These are phyloP conservation scores for Vickermania ingenoplastis DNA, from an alignment of 208 protist genomes.

Conservation along the genomic window DNA sequence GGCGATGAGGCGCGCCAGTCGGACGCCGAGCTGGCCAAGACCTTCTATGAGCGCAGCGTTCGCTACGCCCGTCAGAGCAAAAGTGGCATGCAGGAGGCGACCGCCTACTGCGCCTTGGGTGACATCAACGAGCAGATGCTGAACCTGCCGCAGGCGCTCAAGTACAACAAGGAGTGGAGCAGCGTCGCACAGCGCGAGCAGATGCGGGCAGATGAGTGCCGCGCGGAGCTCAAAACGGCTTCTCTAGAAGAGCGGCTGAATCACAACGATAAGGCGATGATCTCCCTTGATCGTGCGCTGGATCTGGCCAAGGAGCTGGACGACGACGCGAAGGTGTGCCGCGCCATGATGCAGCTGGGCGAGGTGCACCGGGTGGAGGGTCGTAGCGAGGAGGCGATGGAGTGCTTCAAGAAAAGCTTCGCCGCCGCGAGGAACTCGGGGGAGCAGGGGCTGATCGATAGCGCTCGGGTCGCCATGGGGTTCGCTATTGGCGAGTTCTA, in stretches of 20 bases:
- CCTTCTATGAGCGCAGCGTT: slow-evolving; percentile 42
- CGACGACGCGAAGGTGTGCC: slow-evolving; percentile 52
- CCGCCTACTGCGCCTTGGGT: slow-evolving; percentile 59
- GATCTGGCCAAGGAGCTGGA: slow-evolving; percentile 52
- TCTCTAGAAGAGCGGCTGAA: slow-evolving; percentile 74
- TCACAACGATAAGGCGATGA: slow-evolving; percentile 45
- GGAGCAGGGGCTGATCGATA: slow-evolving; percentile 60
- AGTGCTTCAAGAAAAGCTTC: slow-evolving; percentile 73
- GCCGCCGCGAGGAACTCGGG: slow-evolving; percentile 40
- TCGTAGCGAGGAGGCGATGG: slow-evolving; percentile 45
- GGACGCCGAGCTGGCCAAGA: slow-evolving; percentile 24
- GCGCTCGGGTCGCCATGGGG: slow-evolving; percentile 68
- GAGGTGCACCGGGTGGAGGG: slow-evolving; percentile 46
- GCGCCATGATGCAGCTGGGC: slow-evolving; percentile 75
- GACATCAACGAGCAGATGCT: slow-evolving; percentile 59
- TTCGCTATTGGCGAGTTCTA: slow-evolving; percentile 75
- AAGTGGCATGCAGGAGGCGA: slow-evolving; percentile 32
- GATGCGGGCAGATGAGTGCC: slow-evolving; percentile 32
- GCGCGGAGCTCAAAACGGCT: slow-evolving; percentile 55
- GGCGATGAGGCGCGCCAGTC: slow-evolving; percentile 21
- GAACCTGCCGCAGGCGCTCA: slow-evolving; percentile 47
- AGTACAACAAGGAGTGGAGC: slow-evolving; percentile 60
- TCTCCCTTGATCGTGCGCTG: slow-evolving; percentile 55
- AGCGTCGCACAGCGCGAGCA: slow-evolving; percentile 30
- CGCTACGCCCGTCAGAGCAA: slow-evolving; percentile 27